These are phyloP conservation scores for Ilyonectria robusta DNA, from an alignment of 2,329 filamentous ascomycete genomes.

Conservation along the genomic window DNA sequence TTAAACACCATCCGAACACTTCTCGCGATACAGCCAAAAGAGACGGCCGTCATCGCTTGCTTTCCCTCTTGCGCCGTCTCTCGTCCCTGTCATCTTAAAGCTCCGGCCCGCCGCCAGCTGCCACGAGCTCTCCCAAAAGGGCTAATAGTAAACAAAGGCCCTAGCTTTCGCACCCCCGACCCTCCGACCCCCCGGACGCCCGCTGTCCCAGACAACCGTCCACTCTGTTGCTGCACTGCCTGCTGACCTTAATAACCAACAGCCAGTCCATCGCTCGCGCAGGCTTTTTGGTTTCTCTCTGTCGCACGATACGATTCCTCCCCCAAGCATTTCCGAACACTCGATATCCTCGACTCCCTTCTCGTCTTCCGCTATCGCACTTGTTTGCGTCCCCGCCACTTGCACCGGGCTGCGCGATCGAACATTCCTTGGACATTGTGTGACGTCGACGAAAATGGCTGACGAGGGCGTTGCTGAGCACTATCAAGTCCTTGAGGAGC, in stretches of 20 bases:
- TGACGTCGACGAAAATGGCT: constrained; percentile 61
- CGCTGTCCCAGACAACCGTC: constrained; percentile 55
- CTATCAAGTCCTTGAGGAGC: constrained; percentile 96
- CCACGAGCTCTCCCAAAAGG: constrained; percentile 52
- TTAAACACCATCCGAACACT: not conserved
- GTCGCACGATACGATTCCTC: not conserved
- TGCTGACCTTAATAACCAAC: constrained; percentile 34
- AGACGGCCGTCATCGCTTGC: not conserved
- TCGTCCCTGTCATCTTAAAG: constrained; percentile 23
- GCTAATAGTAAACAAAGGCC: constrained; percentile 60
- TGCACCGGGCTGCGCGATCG: constrained; percentile 16
- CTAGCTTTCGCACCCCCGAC: constrained; percentile 46
- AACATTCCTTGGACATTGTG: constrained; percentile 35
- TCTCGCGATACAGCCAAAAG: constrained; percentile 1
- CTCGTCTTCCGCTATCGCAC: constrained; percentile 21
- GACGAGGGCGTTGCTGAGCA: constrained; percentile 82
- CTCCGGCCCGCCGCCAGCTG: constrained; percentile 29
- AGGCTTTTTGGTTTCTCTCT: not conserved
- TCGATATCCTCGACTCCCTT: constrained; percentile 1
- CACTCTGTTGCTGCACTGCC: constrained; percentile 33
- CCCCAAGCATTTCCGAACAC: not conserved
- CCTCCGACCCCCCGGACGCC: constrained; percentile 43
- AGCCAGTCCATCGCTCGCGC: constrained; percentile 15
- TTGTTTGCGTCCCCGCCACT: constrained; percentile 22
- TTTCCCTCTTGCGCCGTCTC: constrained; percentile 9